Evolutionary conservation across 768 basidiomycete genomes (phyloP).

Genomic region (Auriscalpium microsporum): DNA sequence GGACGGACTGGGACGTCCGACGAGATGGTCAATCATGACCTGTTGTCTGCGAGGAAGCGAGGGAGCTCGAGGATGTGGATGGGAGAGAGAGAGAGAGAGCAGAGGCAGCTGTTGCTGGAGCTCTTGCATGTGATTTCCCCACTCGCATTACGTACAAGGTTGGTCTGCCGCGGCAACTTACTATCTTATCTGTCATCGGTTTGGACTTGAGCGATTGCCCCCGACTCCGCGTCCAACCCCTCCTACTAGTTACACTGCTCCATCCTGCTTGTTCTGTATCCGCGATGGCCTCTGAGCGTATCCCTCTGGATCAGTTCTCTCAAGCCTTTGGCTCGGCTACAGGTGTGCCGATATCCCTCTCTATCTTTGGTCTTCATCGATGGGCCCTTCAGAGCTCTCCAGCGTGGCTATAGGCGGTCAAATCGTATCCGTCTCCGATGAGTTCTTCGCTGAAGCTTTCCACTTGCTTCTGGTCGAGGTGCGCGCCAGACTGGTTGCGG

Average conservation of each 20-base stretch:
- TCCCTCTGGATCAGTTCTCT: conserved; percentile 40
- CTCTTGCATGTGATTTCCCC: conserved; percentile 19
- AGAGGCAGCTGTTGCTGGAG: neutral
- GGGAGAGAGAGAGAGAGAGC: conserved; percentile 5
- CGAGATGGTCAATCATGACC: conserved; percentile 86
- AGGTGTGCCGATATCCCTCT: conserved; percentile 30
- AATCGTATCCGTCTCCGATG: conserved; percentile 76
- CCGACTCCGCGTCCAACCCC: too few species aligned
- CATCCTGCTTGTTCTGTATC: neutral
- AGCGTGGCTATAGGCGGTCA: conserved; percentile 75
- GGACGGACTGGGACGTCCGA: conserved; percentile 80
- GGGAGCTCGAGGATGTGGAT: conserved; percentile 3
- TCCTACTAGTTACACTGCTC: too few species aligned
- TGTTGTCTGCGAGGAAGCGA: neutral
- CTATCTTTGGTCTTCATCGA: neutral
- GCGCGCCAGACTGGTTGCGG: conserved; percentile 17
- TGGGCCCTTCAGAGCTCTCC: conserved; percentile 64
- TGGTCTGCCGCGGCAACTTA: too few species aligned
- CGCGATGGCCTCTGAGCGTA: conserved; percentile 34
- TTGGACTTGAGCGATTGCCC: too few species aligned
- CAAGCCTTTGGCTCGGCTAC: conserved; percentile 40
- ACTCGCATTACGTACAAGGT: neutral
- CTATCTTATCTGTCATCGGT: too few species aligned
- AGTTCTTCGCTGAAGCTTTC: conserved; percentile 87
- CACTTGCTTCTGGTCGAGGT: conserved; percentile 82